Percentiles rank a stretch among this genome's conserved stretches.
These are phyloP conservation scores for Chrysochromulina tobinii DNA, from an alignment of 78 protist genomes.

Conservation along the genomic window DNA sequence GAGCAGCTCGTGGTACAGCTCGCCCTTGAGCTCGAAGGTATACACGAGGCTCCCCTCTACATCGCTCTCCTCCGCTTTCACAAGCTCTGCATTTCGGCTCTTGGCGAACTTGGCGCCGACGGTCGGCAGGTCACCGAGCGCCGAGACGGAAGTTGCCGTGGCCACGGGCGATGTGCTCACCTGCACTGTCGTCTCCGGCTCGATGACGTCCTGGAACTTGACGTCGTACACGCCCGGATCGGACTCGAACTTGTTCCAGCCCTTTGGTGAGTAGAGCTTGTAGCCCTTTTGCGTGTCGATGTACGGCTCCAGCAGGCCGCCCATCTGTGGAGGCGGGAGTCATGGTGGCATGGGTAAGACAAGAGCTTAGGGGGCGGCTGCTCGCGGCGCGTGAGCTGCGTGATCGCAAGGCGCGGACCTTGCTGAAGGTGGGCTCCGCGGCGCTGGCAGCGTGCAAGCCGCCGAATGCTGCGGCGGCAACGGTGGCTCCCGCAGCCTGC, in stretches of 20 bases:
- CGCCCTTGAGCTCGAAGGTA: not conserved
- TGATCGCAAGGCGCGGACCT: no score
- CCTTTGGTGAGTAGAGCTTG: not conserved
- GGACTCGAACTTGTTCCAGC: not conserved
- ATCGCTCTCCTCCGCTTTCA: not conserved
- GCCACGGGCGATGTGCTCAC: not conserved
- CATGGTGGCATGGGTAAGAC: no score
- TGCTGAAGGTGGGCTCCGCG: no score
- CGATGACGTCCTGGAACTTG: not conserved
- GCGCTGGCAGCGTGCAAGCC: no score
- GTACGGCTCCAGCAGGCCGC: slow-evolving; percentile 13
- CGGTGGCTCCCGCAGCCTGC: no score
- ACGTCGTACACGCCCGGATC: not conserved
- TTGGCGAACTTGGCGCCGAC: not conserved
- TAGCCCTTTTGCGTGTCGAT: not conserved
- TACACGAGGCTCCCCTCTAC: not conserved
- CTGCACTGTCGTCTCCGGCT: not conserved
- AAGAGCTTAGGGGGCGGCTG: no score
- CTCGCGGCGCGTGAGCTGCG: no score
- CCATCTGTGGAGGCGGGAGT: not conserved
- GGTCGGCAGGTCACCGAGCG: not conserved
- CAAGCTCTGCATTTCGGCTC: not conserved
- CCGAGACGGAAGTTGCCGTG: not conserved
- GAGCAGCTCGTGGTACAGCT: not conserved
- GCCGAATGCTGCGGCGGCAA: no score